Evolutionary conservation across 352 stramenopile genomes (phyloP).

Genomic region (Pythium folliculosum): DNA sequence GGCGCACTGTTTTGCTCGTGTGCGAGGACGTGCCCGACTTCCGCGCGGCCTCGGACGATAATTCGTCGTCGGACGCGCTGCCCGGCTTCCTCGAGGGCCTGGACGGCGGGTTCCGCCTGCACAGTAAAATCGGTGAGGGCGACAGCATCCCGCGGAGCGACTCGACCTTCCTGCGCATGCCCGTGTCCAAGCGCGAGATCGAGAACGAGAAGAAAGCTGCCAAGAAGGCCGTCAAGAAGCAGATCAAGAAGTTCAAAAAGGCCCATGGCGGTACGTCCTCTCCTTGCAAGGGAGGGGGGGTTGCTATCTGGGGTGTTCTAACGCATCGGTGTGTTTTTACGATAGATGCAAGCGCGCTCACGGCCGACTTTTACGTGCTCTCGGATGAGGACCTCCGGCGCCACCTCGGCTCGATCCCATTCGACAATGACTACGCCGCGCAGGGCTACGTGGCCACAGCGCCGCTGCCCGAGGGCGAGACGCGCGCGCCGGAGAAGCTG

Average conservation of each 20-base stretch:
- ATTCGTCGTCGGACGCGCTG: conserved; percentile 8
- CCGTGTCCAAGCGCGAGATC: conserved; percentile 72
- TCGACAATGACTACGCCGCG: conserved; percentile 36
- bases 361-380: conserved; percentile 81
- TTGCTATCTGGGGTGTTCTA: too few relatives aligned
- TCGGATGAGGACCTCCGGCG: conserved; percentile 53
- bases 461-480: conserved; percentile 37
- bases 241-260: conserved; percentile 90
- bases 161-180: conserved; percentile 63
- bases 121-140: conserved; percentile 58
- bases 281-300: not conserved
- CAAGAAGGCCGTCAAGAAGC: conserved; percentile 86
- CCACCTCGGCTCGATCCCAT: conserved; percentile 58
- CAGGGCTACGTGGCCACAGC: conserved; percentile 49
- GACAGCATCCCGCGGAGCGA: conserved; percentile 82
- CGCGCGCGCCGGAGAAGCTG: conserved; percentile 39
- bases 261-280: conserved; percentile 35
- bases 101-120: conserved; percentile 40
- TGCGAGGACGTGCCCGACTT: conserved; percentile 74
- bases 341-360: conserved; percentile 47
- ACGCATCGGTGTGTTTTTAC: not conserved
- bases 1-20: conserved; percentile 65
- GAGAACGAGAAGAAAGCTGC: conserved; percentile 73
- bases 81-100: conserved; percentile 46
- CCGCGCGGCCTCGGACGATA: conserved; percentile 14